These are phyloP conservation scores for Amphibolis antarctica DNA, from an alignment of 106 monocot genomes.

Conservation along the genomic window DNA sequence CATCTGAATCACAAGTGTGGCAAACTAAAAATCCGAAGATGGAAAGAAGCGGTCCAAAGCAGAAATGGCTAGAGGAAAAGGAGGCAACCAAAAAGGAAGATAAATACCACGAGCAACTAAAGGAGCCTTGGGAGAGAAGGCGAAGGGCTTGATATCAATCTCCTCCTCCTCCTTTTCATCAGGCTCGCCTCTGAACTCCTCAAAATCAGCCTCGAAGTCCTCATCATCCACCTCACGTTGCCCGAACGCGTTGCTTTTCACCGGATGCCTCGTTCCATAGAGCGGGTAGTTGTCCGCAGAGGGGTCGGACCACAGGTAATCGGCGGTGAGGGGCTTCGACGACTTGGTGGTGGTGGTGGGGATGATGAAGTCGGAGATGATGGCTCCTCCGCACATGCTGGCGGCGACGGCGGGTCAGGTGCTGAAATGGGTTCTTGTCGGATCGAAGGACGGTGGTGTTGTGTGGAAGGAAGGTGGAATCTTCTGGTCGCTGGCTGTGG, in stretches of 20 bases:
- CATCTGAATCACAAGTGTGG: background rate
- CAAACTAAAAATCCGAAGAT: background rate
- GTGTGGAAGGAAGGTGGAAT: background rate
- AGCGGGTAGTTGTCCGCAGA: slow-evolving; percentile 4
- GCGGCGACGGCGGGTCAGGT: background rate
- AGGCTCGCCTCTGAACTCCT: slow-evolving; percentile 42
- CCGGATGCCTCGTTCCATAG: background rate
- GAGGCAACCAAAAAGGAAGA: background rate
- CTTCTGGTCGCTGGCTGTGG: background rate
- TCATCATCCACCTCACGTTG: slow-evolving; percentile 8
- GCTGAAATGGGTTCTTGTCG: background rate
- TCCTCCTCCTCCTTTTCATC: slow-evolving; percentile 17
- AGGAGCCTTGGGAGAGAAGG: slow-evolving; percentile 12
- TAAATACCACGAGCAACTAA: slow-evolving; percentile 8
- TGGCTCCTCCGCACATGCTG: slow-evolving; percentile 68
- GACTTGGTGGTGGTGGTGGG: slow-evolving; percentile 21
- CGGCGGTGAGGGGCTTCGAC: slow-evolving; percentile 29
- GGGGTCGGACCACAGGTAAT: slow-evolving; percentile 44
- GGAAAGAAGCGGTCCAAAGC: background rate
- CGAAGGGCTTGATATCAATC: slow-evolving; percentile 29
- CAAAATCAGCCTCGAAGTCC: slow-evolving; percentile 61
- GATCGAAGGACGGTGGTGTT: background rate
- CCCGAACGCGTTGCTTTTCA: slow-evolving; percentile 18
- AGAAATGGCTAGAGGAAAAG: background rate
- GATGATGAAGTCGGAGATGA: slow-evolving; percentile 53